Conservation (phyloP, 202 grass and related monocot genomes). For the Brachypodium distachyon region DNA sequence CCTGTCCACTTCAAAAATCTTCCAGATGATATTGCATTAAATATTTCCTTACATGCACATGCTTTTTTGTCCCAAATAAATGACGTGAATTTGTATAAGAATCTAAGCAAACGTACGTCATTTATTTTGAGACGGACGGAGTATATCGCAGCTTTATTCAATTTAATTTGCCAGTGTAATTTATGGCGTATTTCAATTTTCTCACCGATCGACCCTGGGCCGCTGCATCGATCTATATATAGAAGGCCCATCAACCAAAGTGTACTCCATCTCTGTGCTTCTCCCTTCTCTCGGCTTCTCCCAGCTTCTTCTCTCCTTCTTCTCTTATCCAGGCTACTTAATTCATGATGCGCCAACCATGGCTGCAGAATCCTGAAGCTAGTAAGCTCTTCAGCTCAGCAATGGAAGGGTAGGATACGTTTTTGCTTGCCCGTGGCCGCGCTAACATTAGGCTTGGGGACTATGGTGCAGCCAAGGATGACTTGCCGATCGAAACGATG, state of each 20-base stretch:
- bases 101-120: too few species aligned
- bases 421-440: conserved; percentile 22
- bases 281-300: neutral
- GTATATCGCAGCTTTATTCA: neutral
- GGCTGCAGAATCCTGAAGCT: neutral
- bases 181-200: neutral
- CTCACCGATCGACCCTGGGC: neutral
- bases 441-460: conserved; percentile 40
- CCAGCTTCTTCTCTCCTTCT: neutral
- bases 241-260: conserved; percentile 4
- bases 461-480: conserved; percentile 67
- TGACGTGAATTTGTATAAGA: too few species aligned
- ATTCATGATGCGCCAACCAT: neutral
- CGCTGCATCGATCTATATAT: conserved; percentile 12
- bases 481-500: conserved; percentile 40
- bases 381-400: neutral
- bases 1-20: neutral
- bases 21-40: conserved; percentile 3
- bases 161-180: neutral
- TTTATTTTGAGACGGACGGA: too few species aligned
- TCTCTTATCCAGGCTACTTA: neutral
- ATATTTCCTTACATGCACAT: too few species aligned
- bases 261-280: neutral
- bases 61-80: too few species aligned
- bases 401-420: neutral